Conservation (phyloP, 495 filamentous ascomycete species). For the Baudoinia panamericana region DNA sequence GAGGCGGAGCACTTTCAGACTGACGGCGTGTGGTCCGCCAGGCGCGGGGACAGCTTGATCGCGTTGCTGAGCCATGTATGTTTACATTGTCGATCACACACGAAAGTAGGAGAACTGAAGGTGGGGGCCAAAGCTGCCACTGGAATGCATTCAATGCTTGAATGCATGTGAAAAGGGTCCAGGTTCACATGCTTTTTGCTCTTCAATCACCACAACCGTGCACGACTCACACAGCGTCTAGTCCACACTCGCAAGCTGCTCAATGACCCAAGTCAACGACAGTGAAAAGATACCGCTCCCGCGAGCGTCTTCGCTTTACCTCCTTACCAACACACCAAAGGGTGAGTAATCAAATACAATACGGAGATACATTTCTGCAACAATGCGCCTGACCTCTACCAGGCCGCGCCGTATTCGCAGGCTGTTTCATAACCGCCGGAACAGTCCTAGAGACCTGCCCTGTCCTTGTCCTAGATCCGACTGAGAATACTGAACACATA, state of each 20-base stretch:
- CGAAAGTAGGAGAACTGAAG: too few species aligned
- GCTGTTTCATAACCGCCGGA: slow-evolving; percentile 31
- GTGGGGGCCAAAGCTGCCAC: too few species aligned
- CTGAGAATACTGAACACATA: slow-evolving; percentile 37
- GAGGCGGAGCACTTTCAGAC: slow-evolving; percentile 62
- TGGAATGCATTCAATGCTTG: too few species aligned
- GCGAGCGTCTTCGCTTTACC: slow-evolving; percentile 13
- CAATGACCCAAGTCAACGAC: too few species aligned
- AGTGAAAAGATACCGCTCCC: not conserved
- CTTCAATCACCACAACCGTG: too few species aligned
- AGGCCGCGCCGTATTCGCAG: slow-evolving; percentile 44
- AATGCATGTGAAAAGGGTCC: too few species aligned
- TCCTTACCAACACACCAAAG: slow-evolving; percentile 23
- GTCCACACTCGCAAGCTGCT: too few species aligned
- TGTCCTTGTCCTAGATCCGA: slow-evolving; percentile 36
- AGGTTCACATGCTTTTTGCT: too few species aligned
- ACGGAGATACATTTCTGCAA: slow-evolving; percentile 13
- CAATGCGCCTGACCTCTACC: slow-evolving; percentile 16
- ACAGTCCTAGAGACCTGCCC: slow-evolving; percentile 41
- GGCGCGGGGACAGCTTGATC: slow-evolving; percentile 31
- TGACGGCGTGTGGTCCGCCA: slow-evolving; percentile 66
- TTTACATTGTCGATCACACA: too few species aligned
- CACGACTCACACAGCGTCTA: too few species aligned
- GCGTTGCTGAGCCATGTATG: slow-evolving; percentile 17
- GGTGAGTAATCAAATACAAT: slow-evolving; percentile 18